Evolutionary conservation across 129 eudicot species (phyloP), one percentile per base, ranked within the genome.

Genomic region (Centaurea solstitialis): DNA sequence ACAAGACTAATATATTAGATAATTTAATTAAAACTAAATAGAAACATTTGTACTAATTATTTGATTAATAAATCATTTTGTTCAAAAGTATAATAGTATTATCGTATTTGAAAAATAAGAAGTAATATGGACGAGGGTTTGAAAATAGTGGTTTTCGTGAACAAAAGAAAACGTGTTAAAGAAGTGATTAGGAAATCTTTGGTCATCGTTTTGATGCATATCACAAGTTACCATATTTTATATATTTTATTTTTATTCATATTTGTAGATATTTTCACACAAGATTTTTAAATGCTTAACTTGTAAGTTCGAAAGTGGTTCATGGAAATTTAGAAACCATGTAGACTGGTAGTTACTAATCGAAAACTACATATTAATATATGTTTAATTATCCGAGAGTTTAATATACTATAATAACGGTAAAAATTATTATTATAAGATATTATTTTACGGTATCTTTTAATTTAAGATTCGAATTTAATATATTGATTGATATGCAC

Each of bases 131-230:
- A n/a, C n/a, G 65, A 66, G 13, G 57, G 65, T 47, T 75, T 75
- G 68, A 75, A 47, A 68, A 38, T 13, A 69, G 68, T n/a, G 73
- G 70, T 82, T 82, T 69, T 82, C 85, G 77, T 82, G 77, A 76
- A 69, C 77, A 39, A 69, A 68, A 11, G 72, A 69, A 76, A 70
- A 69, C 81, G 77, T 82, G 57, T 82, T 57, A 76, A 24, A 39
- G 9, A 76, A 76, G 85, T 37, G 38, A 76, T 71, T 76, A 82
- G 26, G 57, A 82, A 70, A 57, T 82, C 41, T 70, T 75, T 68
- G 76, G 70, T 61, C 73, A 57, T 82, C 77, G 35, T 38, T 76
- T 53, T 70, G 37, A 50, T 76, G 28, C 72, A 69, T 76, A 68
- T 50, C 20, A 82, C 81, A 82, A 76, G 85, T 70, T 76, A 82